Conservation (phyloP, 1,139 yeast genomes). For the Candida sp. region DNA sequence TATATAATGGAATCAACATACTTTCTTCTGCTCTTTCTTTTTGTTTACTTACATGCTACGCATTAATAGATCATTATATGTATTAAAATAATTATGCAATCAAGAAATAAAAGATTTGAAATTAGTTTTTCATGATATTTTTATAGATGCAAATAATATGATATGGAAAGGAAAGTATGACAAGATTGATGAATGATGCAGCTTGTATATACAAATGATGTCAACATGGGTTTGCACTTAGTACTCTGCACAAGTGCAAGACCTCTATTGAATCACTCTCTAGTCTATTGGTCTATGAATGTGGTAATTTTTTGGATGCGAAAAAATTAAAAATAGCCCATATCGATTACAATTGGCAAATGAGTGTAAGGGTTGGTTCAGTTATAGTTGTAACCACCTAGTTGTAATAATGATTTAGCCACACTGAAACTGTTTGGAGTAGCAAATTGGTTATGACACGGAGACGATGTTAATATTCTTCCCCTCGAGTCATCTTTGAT, state of each 20-base stretch:
- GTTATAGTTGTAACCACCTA: slow-evolving; percentile 22
- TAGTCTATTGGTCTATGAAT: not conserved
- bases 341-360: not conserved
- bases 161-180: not conserved
- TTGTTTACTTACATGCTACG: not conserved
- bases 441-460: slow-evolving; percentile 35
- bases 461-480: slow-evolving; percentile 25
- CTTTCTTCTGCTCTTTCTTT: not conserved
- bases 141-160: not conserved
- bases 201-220: not conserved
- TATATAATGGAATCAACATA: too few species aligned
- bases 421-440: slow-evolving; percentile 50
- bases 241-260: not conserved
- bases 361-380: not conserved
- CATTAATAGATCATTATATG: not conserved
- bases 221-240: not conserved
- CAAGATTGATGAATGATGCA: not conserved
- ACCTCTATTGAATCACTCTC: not conserved
- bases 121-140: not conserved
- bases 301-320: not conserved
- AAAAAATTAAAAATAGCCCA: not conserved
- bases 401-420: slow-evolving; percentile 46
- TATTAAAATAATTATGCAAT: not conserved
- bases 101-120: not conserved
- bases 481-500: slow-evolving; percentile 10